These are phyloP conservation scores for Solanum peruvianum DNA, from an alignment of 257 asterid genomes.

Conservation along the genomic window DNA sequence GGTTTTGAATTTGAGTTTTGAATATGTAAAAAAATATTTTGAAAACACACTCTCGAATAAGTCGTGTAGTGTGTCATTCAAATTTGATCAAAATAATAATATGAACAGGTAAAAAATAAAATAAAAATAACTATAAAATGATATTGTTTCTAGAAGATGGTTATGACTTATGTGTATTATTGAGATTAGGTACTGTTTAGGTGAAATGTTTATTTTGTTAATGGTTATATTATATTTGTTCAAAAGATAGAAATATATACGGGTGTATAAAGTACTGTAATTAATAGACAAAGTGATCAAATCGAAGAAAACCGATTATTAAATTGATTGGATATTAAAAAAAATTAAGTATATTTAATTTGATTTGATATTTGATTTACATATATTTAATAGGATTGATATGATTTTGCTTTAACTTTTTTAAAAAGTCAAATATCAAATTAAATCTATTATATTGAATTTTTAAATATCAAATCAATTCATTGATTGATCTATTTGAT, in stretches of 20 bases:
- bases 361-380: too few relatives aligned
- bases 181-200: neutral
- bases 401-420: neutral
- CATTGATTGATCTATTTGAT: neutral
- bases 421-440: neutral
- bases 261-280: too few relatives aligned
- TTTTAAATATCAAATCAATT: too few relatives aligned
- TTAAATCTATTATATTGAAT: neutral
- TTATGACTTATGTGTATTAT: too few relatives aligned
- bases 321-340: neutral
- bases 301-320: too few relatives aligned
- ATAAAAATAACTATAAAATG: neutral
- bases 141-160: neutral
- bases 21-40: too few relatives aligned
- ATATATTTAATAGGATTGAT: neutral
- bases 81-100: too few relatives aligned
- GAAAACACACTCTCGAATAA: accelerated
- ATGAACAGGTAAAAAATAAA: too few relatives aligned
- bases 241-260: too few relatives aligned
- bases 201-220: neutral
- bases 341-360: too few relatives aligned
- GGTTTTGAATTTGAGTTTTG: too few relatives aligned
- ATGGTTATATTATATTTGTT: neutral
- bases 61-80: accelerated
- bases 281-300: neutral